These are phyloP conservation scores for Strobilomyces dryophilus DNA, from an alignment of 768 basidiomycete genomes.

Conservation along the genomic window DNA sequence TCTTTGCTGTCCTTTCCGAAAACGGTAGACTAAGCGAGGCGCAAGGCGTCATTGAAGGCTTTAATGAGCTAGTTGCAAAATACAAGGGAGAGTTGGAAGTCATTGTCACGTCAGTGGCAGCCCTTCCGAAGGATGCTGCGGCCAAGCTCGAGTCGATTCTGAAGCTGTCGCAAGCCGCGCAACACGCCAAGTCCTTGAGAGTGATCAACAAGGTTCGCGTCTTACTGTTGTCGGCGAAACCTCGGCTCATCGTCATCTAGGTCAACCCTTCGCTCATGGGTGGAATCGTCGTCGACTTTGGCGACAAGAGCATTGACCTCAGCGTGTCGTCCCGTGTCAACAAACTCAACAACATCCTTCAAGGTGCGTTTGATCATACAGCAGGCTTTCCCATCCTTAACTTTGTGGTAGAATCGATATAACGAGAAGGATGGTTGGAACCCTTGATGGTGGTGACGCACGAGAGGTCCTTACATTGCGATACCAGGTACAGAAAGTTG, in stretches of 20 bases:
- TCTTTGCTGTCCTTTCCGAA: slow-evolving; percentile 84
- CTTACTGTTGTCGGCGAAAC: background rate
- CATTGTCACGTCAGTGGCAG: slow-evolving; percentile 81
- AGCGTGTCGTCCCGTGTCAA: slow-evolving; percentile 92
- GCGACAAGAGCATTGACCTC: slow-evolving; percentile 96
- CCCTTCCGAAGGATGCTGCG: slow-evolving; percentile 74
- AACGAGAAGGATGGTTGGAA: background rate
- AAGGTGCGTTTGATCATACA: slow-evolving; percentile 50
- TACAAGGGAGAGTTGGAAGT: slow-evolving; percentile 94
- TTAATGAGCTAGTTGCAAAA: slow-evolving; percentile 82
- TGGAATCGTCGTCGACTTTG: slow-evolving; percentile 93
- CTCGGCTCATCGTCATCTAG: slow-evolving; percentile 37
- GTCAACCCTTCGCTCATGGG: slow-evolving; percentile 91
- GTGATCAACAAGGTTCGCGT: slow-evolving; percentile 80
- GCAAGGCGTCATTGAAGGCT: slow-evolving; percentile 83
- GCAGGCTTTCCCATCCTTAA: slow-evolving; percentile 11
- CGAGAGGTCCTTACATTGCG: background rate
- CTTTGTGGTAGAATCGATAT: slow-evolving; percentile 24
- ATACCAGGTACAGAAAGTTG: slow-evolving; percentile 11
- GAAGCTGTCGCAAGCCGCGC: slow-evolving; percentile 81
- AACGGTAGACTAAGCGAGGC: slow-evolving; percentile 89
- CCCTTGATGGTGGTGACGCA: background rate
- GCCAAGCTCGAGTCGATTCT: slow-evolving; percentile 78
- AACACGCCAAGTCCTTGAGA: slow-evolving; percentile 85
- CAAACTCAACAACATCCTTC: slow-evolving; percentile 86